Base-by-base conservation (phyloP, 805 yeast genomes). In the Lipomyces yamadae region DNA sequence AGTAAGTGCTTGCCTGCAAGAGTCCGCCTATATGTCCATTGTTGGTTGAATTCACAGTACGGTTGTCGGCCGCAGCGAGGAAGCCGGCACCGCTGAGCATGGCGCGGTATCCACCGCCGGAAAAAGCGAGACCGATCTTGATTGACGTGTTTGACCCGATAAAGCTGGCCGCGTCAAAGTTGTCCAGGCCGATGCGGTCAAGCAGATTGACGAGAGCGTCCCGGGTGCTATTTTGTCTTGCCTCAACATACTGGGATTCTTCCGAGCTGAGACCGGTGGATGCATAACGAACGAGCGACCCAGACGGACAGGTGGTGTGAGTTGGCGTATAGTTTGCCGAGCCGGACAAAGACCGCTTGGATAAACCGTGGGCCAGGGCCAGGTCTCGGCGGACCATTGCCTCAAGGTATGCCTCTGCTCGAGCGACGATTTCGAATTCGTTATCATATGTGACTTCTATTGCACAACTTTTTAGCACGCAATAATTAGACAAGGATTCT, bases 51-150 rank as follows among this genome's bases (percentile, higher is more conserved):
- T 76, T 74, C 0, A 79, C 74, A 3, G 84, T 81, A 61, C 88
- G 74, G 11, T 63, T 66, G 71, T 86, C 90, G 58, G 82, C 76
- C 0, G 88, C 88, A 4, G 81, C 76, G 3, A 86, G 65, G 1
- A 81, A 80, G 0, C 91, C 91, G 0, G 86, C 88, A 0, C 85
- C 87, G 18, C 81, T 79, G 24, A 87, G 72, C 88, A 87, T 85
- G 6, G 90, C 83, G 61, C 90, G 77, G 74, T 85, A 92, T 2
- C 98, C 98, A 73, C 98, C 98, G 56, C 97, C 97, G 24, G 91
- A 86, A 72, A 88, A 86, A 3, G 92, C 88, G 13, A 79, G 67
- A 10, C 81, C 83, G 37, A 77, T 71, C 4, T 69, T 70, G 58
- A 76, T 57, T 42, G 64, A 54, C 3, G 75, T 70, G 66, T 73